A percentile compares a stretch with the other conserved stretches of the same genome.
phyloP scores from a whole-genome alignment of 768 basidiomycete genomes.

The Lentinula sp. region DNA sequence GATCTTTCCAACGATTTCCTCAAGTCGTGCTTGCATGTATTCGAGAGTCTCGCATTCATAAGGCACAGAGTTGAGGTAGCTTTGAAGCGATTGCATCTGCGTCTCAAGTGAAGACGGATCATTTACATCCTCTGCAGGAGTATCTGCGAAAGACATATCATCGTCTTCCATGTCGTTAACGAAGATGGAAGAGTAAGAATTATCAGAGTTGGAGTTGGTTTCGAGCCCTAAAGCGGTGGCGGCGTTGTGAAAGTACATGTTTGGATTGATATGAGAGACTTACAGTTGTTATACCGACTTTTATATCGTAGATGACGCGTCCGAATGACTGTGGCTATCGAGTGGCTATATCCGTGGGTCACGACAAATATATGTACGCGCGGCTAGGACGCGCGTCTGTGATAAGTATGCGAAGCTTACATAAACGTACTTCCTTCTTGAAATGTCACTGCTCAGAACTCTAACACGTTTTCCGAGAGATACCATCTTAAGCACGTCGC shows the following conservation, averaged over 20 bases:
- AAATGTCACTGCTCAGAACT: neutral
- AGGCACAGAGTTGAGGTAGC: slow-evolving; percentile 63
- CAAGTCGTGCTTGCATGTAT: slow-evolving; percentile 66
- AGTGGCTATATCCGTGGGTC: neutral
- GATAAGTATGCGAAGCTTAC: neutral
- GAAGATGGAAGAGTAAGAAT: slow-evolving; percentile 8
- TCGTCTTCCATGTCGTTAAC: slow-evolving; percentile 50
- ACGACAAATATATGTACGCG: neutral
- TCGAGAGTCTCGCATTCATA: slow-evolving; percentile 68
- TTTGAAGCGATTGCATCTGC: slow-evolving; percentile 54
- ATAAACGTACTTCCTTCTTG: neutral
- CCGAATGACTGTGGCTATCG: neutral
- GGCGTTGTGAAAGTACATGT: neutral
- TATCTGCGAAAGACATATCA: slow-evolving; percentile 38
- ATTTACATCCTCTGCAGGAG: slow-evolving; percentile 25
- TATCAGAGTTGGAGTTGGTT: slow-evolving; percentile 3
- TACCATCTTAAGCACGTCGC: neutral
- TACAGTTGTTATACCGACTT: neutral
- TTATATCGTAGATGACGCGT: slow-evolving; percentile 10
- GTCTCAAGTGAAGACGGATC: slow-evolving; percentile 44
- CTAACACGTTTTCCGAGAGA: neutral
- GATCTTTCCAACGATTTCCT: slow-evolving; percentile 64
- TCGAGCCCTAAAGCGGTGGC: slow-evolving; percentile 14
- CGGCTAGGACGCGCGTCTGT: neutral
- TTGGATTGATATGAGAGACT: neutral